A percentile compares a stretch with the other conserved stretches of the same genome.
Conservation (phyloP, 148 eudicot species). For the Cornus suecica region DNA sequence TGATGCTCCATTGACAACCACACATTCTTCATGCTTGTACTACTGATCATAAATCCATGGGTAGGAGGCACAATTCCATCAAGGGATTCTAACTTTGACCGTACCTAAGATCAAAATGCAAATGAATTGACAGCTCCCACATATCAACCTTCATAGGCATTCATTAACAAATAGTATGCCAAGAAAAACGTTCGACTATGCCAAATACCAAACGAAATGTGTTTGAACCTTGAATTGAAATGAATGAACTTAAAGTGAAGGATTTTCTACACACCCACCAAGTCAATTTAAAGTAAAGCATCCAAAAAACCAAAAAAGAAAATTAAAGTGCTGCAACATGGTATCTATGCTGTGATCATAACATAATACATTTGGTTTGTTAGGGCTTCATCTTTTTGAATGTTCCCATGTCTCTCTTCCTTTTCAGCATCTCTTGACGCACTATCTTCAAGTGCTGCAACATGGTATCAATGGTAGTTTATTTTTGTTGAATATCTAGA, state of each 20-base stretch:
- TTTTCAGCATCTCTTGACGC: not conserved
- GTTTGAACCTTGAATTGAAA: too few relatives aligned
- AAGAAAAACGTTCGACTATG: not conserved
- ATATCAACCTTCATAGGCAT: not conserved
- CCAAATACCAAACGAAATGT: too few relatives aligned
- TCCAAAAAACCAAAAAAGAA: not conserved
- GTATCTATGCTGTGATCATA: too few relatives aligned
- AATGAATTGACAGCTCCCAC: constrained; percentile 4
- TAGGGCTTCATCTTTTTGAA: too few relatives aligned
- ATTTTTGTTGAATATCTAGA: not conserved
- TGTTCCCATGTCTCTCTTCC: not conserved
- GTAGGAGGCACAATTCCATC: constrained; percentile 91
- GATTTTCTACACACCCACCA: too few relatives aligned
- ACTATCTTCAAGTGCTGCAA: not conserved
- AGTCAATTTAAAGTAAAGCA: too few relatives aligned
- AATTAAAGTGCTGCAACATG: too few relatives aligned
- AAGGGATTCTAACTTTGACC: constrained; percentile 81
- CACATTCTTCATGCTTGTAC: constrained; percentile 80
- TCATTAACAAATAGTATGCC: not conserved
- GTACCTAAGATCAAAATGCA: constrained; percentile 47
- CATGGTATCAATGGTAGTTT: not conserved
- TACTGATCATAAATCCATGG: constrained; percentile 85
- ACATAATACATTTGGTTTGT: too few relatives aligned
- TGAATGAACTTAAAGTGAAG: too few relatives aligned
- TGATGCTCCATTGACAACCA: constrained; percentile 99